phyloP scores from a whole-genome alignment of 768 basidiomycete species.

The Amanita muscaria region DNA sequence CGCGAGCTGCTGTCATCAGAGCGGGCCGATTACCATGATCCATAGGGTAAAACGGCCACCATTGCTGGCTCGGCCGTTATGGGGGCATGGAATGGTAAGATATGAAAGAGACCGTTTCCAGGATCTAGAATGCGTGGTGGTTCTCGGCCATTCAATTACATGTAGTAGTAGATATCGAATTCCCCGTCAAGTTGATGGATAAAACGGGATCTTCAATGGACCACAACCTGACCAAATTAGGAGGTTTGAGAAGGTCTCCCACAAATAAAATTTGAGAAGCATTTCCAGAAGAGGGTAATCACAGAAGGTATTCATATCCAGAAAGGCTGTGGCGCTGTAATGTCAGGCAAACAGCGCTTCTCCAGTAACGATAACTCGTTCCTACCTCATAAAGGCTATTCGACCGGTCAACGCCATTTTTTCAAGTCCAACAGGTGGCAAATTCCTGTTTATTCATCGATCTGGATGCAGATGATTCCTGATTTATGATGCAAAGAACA shows the following conservation, averaged over 20 bases:
- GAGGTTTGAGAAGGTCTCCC: neutral
- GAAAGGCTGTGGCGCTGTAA: conserved; percentile 30
- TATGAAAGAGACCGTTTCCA: neutral
- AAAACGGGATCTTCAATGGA: conserved; percentile 1
- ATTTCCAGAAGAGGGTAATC: conserved; percentile 15
- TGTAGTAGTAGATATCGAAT: neutral
- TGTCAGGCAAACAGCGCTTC: conserved; percentile 34
- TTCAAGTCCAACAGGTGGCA: conserved; percentile 20
- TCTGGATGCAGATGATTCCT: conserved; percentile 28
- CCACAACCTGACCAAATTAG: neutral
- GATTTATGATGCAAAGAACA: conserved; percentile 30
- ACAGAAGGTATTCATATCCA: conserved; percentile 29
- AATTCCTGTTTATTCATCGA: conserved; percentile 27
- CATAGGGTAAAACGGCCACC: neutral
- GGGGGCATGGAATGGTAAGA: neutral
- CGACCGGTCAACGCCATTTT: conserved; percentile 31
- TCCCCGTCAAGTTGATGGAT: neutral
- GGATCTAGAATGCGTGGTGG: conserved; percentile 1
- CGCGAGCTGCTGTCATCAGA: neutral
- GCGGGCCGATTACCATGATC: neutral
- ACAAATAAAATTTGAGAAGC: conserved; percentile 1
- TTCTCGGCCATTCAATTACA: neutral
- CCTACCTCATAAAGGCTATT: conserved; percentile 31
- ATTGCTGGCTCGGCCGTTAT: neutral
- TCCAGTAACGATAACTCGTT: conserved; percentile 30